These are phyloP conservation scores for Rubia balearica DNA, from an alignment of 305 asterid genomes.

Conservation along the genomic window DNA sequence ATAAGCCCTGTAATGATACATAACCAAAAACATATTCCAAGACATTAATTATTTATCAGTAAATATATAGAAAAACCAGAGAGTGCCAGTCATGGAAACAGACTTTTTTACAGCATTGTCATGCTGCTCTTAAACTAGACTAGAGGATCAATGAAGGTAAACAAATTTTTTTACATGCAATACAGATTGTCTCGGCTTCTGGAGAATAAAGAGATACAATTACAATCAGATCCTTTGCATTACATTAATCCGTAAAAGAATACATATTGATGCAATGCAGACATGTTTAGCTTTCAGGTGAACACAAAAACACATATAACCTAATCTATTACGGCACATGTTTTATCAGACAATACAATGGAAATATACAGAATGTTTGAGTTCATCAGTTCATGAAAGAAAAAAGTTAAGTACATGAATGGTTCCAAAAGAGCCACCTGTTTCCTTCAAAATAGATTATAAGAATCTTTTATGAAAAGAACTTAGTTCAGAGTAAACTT, in stretches of 20 bases:
- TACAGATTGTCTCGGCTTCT: background rate
- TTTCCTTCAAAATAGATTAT: background rate
- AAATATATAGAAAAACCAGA: background rate
- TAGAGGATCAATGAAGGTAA: background rate
- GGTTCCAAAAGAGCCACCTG: background rate
- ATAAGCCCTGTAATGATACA: conserved; percentile 57
- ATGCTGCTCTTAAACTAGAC: background rate
- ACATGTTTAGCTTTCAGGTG: background rate
- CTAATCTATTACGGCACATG: background rate
- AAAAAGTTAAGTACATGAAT: background rate
- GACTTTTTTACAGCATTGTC: too few relatives aligned
- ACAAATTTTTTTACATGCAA: background rate
- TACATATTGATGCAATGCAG: background rate
- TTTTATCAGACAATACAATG: background rate
- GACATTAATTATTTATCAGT: background rate
- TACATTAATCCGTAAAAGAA: background rate
- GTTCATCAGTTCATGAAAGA: background rate
- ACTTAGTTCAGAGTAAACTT: conserved; percentile 11
- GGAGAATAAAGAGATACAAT: background rate
- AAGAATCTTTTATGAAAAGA: background rate
- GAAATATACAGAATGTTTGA: background rate
- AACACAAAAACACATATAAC: background rate
- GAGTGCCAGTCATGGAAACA: too few relatives aligned
- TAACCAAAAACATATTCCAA: background rate
- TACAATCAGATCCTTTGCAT: background rate